A percentile compares a stretch with the other conserved stretches of the same genome.
These are phyloP conservation scores for Carex kokanica DNA, from an alignment of 176 grass and related monocot species.

Conservation along the genomic window DNA sequence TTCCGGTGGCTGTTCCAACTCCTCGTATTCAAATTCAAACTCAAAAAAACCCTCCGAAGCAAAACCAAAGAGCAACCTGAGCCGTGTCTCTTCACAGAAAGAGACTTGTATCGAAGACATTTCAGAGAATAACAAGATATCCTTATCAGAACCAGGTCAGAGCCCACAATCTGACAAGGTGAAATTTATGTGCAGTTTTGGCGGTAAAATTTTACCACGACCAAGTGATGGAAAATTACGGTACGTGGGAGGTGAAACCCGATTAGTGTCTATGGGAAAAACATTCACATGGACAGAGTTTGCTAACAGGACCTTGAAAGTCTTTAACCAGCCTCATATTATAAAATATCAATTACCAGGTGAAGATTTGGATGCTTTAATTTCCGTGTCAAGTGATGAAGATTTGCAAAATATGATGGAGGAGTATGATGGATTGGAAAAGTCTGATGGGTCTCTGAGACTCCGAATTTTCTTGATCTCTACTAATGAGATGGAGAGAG, in stretches of 20 bases:
- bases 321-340: slow-evolving; percentile 75
- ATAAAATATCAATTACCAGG: slow-evolving; percentile 97
- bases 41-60: slow-evolving; percentile 32
- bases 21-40: slow-evolving; percentile 33
- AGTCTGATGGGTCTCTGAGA: slow-evolving; percentile 46
- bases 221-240: slow-evolving; percentile 85
- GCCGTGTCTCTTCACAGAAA: slow-evolving; percentile 10
- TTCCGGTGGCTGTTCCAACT: slow-evolving; percentile 32
- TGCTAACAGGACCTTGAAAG: slow-evolving; percentile 55
- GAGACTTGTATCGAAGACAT: slow-evolving; percentile 20
- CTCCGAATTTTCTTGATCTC: slow-evolving; percentile 86
- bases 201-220: slow-evolving; percentile 82
- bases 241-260: slow-evolving; percentile 80
- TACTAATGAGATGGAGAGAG: slow-evolving; percentile 51
- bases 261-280: slow-evolving; percentile 60
- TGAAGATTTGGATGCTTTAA: slow-evolving; percentile 90
- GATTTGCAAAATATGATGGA: slow-evolving; percentile 99
- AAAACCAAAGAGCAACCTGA: slow-evolving; percentile 38
- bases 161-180: slow-evolving; percentile 57
- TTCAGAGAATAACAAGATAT: slow-evolving; percentile 29
- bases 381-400: slow-evolving; percentile 82
- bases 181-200: slow-evolving; percentile 97
- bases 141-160: slow-evolving; percentile 23
- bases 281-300: slow-evolving; percentile 61
- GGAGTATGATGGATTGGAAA: slow-evolving; percentile 69